Percentiles rank a stretch among this genome's conserved stretches.
Conservation (phyloP, 306 rosid species). For the Cotoneaster glaucophyllus region DNA sequence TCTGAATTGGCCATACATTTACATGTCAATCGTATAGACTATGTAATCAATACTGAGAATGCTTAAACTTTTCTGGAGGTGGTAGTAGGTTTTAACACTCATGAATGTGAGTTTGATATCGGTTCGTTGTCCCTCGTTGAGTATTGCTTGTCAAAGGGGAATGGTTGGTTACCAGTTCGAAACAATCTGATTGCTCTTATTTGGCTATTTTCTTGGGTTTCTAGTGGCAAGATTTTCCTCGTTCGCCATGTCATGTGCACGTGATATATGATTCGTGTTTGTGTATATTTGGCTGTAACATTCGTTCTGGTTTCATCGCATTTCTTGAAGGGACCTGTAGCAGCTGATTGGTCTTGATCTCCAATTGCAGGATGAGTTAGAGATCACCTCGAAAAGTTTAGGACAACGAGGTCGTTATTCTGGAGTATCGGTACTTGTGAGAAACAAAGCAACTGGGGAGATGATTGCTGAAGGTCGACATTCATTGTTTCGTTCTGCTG, state of each 20-base stretch:
- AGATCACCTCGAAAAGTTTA: constrained; percentile 53
- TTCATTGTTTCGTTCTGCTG: constrained; percentile 52
- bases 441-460: constrained; percentile 71
- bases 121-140: background rate
- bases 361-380: constrained; percentile 74
- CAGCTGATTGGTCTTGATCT: background rate
- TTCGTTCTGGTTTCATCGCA: background rate
- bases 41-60: background rate
- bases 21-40: background rate
- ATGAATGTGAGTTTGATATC: background rate
- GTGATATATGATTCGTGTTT: background rate
- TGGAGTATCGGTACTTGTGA: constrained; percentile 51
- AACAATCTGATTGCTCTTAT: too few species aligned
- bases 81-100: background rate
- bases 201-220: background rate
- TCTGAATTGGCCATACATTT: background rate
- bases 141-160: background rate
- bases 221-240: background rate
- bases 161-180: too few species aligned
- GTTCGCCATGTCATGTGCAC: background rate
- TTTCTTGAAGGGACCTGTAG: too few species aligned
- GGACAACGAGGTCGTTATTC: constrained; percentile 69
- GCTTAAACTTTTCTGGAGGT: background rate
- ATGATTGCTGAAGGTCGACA: constrained; percentile 87
- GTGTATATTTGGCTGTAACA: background rate